These are phyloP conservation scores for Yamadazyma buinensis DNA, from an alignment of 1,139 yeast species.

Conservation along the genomic window DNA sequence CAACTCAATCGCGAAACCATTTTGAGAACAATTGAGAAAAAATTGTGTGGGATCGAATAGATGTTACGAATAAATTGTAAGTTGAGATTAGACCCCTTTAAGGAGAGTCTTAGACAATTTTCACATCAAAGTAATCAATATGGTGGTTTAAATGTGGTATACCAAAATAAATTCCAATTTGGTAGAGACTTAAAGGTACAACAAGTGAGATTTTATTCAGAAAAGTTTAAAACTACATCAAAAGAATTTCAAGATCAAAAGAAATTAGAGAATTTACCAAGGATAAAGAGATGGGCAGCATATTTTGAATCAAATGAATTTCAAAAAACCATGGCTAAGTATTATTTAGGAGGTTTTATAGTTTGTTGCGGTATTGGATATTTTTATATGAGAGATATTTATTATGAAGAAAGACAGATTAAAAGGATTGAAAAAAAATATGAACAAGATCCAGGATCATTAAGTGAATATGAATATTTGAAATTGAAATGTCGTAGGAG, in stretches of 20 bases:
- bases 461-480: constrained; percentile 61
- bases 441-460: constrained; percentile 30
- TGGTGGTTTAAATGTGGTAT: too few species aligned
- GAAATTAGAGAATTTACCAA: constrained; percentile 25
- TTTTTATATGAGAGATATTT: constrained; percentile 64
- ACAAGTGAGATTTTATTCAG: constrained; percentile 11
- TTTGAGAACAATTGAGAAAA: too few species aligned
- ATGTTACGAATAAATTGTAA: too few species aligned
- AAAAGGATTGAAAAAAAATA: constrained; percentile 42
- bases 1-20: too few species aligned
- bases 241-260: constrained; percentile 23
- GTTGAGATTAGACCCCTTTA: too few species aligned
- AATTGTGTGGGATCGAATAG: too few species aligned
- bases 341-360: constrained; percentile 56
- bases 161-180: constrained; percentile 2
- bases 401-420: constrained; percentile 61
- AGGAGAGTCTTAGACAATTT: too few species aligned
- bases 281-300: constrained; percentile 38
- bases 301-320: constrained; percentile 36
- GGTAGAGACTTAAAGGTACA: not conserved
- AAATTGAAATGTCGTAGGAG: constrained; percentile 53
- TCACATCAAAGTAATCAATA: too few species aligned
- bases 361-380: constrained; percentile 57
- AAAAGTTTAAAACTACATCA: constrained; percentile 33
- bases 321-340: constrained; percentile 39